phyloP scores from a whole-genome alignment of 2,329 filamentous ascomycete genomes.

The Fusarium metavorans region DNA sequence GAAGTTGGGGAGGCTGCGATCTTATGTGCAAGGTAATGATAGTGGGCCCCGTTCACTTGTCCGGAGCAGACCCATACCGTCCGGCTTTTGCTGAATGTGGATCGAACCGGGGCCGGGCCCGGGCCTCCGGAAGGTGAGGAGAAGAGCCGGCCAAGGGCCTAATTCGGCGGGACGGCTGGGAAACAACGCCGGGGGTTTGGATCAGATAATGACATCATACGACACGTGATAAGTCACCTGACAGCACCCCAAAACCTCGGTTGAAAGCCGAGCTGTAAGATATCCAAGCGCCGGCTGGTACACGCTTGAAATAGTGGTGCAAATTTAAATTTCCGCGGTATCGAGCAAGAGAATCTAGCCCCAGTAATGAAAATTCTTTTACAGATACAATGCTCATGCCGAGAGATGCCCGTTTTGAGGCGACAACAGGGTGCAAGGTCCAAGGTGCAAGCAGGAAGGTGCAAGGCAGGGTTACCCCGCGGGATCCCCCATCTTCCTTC shows the following conservation, averaged over 20 bases:
- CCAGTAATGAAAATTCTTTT: background rate
- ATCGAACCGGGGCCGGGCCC: background rate
- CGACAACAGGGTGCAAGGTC: constrained; percentile 4
- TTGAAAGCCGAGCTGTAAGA: background rate
- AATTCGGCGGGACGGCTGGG: background rate
- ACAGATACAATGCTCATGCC: background rate
- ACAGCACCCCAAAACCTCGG: background rate
- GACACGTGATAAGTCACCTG: background rate
- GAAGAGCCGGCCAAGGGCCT: background rate
- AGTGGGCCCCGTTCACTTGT: background rate
- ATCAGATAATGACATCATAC: constrained; percentile 8
- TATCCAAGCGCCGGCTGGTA: background rate
- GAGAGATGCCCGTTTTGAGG: constrained; percentile 1
- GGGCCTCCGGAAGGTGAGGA: background rate
- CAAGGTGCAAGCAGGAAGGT: background rate
- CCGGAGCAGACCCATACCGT: background rate
- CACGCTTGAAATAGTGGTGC: background rate
- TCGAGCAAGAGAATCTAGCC: background rate
- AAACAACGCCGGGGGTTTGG: background rate
- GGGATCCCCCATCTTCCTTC: constrained; percentile 21
- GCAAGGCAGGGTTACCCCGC: constrained; percentile 37
- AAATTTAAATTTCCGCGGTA: background rate
- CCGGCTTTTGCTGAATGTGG: background rate
- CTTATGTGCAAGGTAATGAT: background rate
- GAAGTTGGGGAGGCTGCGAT: background rate